These are phyloP conservation scores for Spergularia bocconei DNA, from an alignment of 148 eudicot species.

Conservation along the genomic window DNA sequence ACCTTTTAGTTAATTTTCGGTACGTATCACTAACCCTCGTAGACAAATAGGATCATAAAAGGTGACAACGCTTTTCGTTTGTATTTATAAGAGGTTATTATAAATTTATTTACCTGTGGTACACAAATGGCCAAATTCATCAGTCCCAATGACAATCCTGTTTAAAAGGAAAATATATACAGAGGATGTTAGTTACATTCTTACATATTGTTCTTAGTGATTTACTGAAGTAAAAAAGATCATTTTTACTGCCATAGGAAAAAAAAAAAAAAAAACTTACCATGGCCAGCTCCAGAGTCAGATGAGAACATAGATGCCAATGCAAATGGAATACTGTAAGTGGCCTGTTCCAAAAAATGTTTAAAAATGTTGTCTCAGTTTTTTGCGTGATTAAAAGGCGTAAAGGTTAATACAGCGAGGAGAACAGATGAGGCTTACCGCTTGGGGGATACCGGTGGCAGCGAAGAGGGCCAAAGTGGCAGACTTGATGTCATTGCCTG, in stretches of 20 bases:
- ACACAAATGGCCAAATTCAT: conserved; percentile 79
- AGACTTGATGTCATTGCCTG: conserved; percentile 35
- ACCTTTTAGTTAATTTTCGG: not conserved
- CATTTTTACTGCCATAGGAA: not conserved
- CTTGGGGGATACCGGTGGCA: conserved; percentile 69
- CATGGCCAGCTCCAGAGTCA: conserved; percentile 77
- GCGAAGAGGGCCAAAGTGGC: conserved; percentile 61
- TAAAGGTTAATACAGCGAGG: not conserved
- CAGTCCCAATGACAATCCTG: conserved; percentile 74
- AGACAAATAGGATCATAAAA: not conserved
- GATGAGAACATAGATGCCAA: conserved; percentile 80
- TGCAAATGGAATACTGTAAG: conserved; percentile 87
- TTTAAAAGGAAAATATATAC: not conserved
- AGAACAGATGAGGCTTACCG: conserved; percentile 38
- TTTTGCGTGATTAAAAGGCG: not conserved
- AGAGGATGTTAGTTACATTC: not conserved
- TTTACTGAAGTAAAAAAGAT: not conserved
- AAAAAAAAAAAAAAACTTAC: conserved; percentile 23
- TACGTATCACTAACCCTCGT: not conserved
- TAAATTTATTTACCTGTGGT: conserved; percentile 59
- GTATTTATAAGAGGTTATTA: not conserved
- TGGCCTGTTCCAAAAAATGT: conserved; percentile 43
- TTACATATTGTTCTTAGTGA: no score
- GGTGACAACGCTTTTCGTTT: no score
- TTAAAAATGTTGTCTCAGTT: not conserved